Base-by-base conservation (phyloP, 495 filamentous ascomycete species). In the Lasiosphaeriaceae sp. region DNA sequence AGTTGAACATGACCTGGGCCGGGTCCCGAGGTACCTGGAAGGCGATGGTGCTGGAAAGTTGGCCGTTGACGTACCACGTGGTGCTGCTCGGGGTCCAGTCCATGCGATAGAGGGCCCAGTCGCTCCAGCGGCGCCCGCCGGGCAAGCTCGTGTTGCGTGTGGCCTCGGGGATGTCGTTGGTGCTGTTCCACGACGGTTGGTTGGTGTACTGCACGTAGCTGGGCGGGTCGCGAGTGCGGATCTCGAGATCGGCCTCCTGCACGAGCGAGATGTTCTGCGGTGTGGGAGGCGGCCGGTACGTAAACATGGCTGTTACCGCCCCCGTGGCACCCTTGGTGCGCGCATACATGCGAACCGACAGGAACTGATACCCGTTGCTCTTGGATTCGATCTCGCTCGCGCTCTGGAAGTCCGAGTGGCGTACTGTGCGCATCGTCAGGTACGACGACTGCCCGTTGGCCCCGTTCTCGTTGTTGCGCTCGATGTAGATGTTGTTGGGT, bases 231-330 rank as follows among this genome's bases (percentile, higher is more conserved):
- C 73, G 70, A 2, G 86, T 89, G 12, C 87, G 76, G 65, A 90
- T 86, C 66, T 95, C 90, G 43, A 93, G 80, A 62, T 93, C 90
- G 4, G 85, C 84, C 67, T 93, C 88, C 61, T 88, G 84, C 31
- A 85, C 80, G 14, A 61, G 48, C 17, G 74, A 68, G n/a, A 67
- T 54, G 23, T 65, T 64, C 14, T 52, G 47, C 39, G 63, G 57
- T 34, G 66, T 52, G 29, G 67, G 60, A 17, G 63, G 66, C 12
- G 66, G 60, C 19, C 69, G 66, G 61, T 86, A 86, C 17, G 88
- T 89, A 69, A 90, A 90, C 61, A 88, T 80, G 34, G 86, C 86
- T 0, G 83, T 84, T 46, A 87, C 86, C 4, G 84, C 86, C 37
- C 87, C 85, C 0, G 74, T 66, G 2, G 75, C 66, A 11, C 82